Evolutionary conservation across 2,329 filamentous ascomycete species (phyloP), one percentile per base, ranked within the genome.

Genomic region (Bimuria novae-zelandiae): DNA sequence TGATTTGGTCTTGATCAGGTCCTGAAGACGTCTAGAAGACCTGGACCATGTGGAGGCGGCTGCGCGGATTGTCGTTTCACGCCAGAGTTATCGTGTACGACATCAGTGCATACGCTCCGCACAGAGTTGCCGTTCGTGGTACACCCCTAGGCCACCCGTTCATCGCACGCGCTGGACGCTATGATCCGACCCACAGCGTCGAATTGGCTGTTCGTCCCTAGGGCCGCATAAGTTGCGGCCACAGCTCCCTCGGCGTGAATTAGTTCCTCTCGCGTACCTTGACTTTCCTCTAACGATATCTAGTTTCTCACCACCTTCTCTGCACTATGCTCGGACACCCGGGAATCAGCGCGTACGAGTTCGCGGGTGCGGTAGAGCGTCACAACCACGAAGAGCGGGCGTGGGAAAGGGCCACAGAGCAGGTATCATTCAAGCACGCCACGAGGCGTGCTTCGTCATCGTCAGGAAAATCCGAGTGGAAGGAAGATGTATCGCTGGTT

Each of bases 281-380:
- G 33, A 36, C 8, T 17, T 16, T 25, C 1, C 21, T 21, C 32
- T 35, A 12, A 51, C 32, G 16, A 22, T 30, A 17, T 3, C 36
- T 12, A 32, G 14, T 16, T 35, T 17, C 3, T 17, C 16, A 33
- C 6, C 12, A 22, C 3, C 37, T 8, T 25, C 16, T 11, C 29
- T 17, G 3, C 14, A 22, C 11, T 12, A 72, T 70, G 67, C 69
- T 72, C 47, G 70, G 67, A 14, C 63, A 72, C 55, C 67, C 65
- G 43, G 63, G 69, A 12, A 67, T 70, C 44, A 68, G 64, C 61
- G 66, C 68, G 22, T 60, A 69, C 36, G 67, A 71, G 46, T 72
- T 67, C 54, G 68, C 67, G 8, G 63, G 67, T 25, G 52, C n/a
- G 11, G 47, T 16, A 8, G 44, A 47, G 22, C 23, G 21, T 29